Evolutionary conservation across 1,139 yeast species (phyloP), one percentile per base, ranked within the genome.

Genomic region (Sugiyamaella pinicola): DNA sequence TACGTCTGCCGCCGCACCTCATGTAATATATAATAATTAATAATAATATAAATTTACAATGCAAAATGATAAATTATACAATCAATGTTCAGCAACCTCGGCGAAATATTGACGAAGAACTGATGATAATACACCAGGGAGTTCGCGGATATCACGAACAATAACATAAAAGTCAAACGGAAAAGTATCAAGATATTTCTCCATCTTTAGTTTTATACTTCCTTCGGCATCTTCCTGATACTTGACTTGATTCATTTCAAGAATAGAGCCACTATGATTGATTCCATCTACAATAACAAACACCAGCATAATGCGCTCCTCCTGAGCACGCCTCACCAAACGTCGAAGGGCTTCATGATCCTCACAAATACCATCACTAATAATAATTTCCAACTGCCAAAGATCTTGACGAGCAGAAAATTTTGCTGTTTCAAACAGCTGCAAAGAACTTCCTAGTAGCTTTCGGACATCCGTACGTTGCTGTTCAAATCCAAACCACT

Each of bases 91-190:
- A 4, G 83, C 83, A 51, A 80, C 69, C 66, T 89, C 96, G 1
- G 90, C 76, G 69, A 93, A 95, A 72, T 88, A 95, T 69, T 95
- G 99, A 65, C 98, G 83, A 59, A 95, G 76, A 58, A 95, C 91
- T 63, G 87, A 76, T 2, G 97, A 83, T 58, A 95, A 78, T 85
- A 95, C 90, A 64, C 86, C 89, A 18, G 99, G 99, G 49, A 95
- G 78, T 71, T 93, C 98, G 44, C 79, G 78, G 58, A 95, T 87
- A 65, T 93, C 84, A 64, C 88, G 84, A 35, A 95, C 97, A 62
- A 95, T 93, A 56, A 93, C 96, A 65, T 91, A 95, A 69, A 87
- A 93, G 66, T 95, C 98, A 71, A 95, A 95, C 62, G 99, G 98
- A 82, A 95, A 95, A 22, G 87, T 81, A 62, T 93, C 97, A 71